phyloP scores from a whole-genome alignment of 768 basidiomycete species.

The Podaxis sp. region DNA sequence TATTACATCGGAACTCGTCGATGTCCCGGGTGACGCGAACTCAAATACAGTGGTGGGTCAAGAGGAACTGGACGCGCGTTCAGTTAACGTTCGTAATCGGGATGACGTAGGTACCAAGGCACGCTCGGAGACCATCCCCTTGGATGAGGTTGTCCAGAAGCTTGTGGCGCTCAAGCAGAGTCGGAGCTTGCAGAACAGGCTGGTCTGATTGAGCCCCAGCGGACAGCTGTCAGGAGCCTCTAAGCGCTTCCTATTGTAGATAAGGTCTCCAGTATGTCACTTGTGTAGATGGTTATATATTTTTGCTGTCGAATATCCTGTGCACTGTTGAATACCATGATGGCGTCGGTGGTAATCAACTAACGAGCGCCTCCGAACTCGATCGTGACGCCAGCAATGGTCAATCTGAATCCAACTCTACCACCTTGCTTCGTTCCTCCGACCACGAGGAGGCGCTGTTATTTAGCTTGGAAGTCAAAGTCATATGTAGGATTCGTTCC shows the following conservation, averaged over 20 bases:
- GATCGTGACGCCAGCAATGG: too few species aligned
- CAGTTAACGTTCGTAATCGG: slow-evolving; percentile 95
- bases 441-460: too few species aligned
- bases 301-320: too few species aligned
- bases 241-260: not conserved
- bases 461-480: too few species aligned
- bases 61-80: slow-evolving; percentile 79
- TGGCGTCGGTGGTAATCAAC: too few species aligned
- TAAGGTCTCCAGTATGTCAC: not conserved
- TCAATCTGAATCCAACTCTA: too few species aligned
- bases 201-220: slow-evolving; percentile 15
- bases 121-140: slow-evolving; percentile 68
- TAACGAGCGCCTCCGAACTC: too few species aligned
- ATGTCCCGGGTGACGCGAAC: not conserved
- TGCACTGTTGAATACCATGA: too few species aligned
- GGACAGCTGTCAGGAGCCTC: not conserved
- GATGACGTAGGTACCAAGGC: slow-evolving; percentile 89
- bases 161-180: slow-evolving; percentile 67
- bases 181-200: slow-evolving; percentile 41
- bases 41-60: slow-evolving; percentile 80
- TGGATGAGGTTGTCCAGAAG: slow-evolving; percentile 71
- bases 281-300: too few species aligned
- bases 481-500: too few species aligned
- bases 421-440: too few species aligned
- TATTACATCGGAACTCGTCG: not conserved